Base-by-base conservation (phyloP, 495 filamentous ascomycete species). In the Xylaria telfairii region DNA sequence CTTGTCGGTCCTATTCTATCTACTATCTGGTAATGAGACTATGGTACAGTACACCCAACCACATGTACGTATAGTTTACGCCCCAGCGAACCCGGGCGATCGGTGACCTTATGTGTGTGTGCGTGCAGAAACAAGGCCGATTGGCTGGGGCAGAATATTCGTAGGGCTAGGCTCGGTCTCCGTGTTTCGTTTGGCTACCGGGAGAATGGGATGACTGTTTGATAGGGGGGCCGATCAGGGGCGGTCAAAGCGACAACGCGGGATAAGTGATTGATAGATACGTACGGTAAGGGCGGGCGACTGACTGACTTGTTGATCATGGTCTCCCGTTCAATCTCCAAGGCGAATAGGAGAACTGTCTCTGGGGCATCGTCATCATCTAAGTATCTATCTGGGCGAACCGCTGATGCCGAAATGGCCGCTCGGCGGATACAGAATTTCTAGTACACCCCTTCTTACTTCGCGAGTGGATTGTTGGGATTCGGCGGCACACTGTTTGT, bases 21-120 rank as follows among this genome's bases (percentile, higher is more conserved):
- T 44, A n/a, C n/a, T n/a, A n/a, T n/a, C n/a, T n/a, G n/a, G n/a
- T n/a, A n/a, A n/a, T n/a, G n/a, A n/a, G n/a, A n/a, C n/a, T n/a
- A n/a, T n/a, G n/a, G n/a, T n/a, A n/a, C n/a, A 44, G 41, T 44
- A 13, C 9, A 44, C 9, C 5, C 5, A 17, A 46, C 19, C 34
- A 37, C 34, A 3, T 8, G 34, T 37, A 37, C 34, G 8, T 37
- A 37, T 46, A 46, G 42, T 46, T 46, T 17, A n/a, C n/a, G n/a
- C n/a, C n/a, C n/a, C n/a, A 57, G 32, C 30, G 60, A 28, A 24
- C 41, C 60, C 60, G 60, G 41, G 24, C 60, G 24, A 63, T 63
- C 60, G 60, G 60, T 63, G 60, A 63, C 21, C 15, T 7, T 56
- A 39, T 30, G 56, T 39, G 15, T n/a, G n/a, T n/a, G n/a, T n/a